Base-by-base conservation (phyloP, 31 red algal species). In the Bonnemaisonia californica region DNA sequence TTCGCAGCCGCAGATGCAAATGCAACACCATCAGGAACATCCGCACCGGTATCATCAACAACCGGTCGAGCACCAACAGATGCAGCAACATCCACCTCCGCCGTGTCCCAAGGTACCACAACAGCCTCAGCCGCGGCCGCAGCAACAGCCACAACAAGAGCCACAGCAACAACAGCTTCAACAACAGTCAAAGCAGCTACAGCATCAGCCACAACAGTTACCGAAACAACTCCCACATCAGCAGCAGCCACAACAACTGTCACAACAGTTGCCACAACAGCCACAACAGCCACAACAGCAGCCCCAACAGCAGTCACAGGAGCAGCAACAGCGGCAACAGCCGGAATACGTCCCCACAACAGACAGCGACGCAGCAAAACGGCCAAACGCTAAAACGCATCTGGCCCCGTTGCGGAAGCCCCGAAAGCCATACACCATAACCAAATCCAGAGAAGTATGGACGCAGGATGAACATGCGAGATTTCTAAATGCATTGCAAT, bases 391-490 rank as follows among this genome's bases (percentile, higher is more conserved):
- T 54, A 30, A 29, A 41, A 0, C 77, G 45, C 30, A 21, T 38
- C 16, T 57, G 26, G 30, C 74, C 31, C 74, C 78, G 4, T 9
- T 63, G 1, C 71, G 85, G 23, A 95, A 95, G 73, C 83, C 89
- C 26, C 74, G 96, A 4, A 98, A 98, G 63, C 96, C 96, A 1
- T 98, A 98, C 78, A 92, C 80, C 39, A 98, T 94, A 24, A 94
- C 89, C 2, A 91, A 92, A 38, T 54, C 92, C n/a, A 64, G 96
- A 8, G 96, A 98, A 69, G 74, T 79, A n/a, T 98, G 96, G 96
- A 82, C 87, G 8, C 65, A 40, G 22, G 88, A 89, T 13, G 96
- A 98, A 78, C 96, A 98, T 66, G 23, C 90, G 27, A 82, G 96
- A 39, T 98, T 98, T 64, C 57, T 98, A 12, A 64, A 92, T 22